Evolutionary conservation across 306 rosid genomes (phyloP), one percentile per base, ranked within the genome.

Genomic region (Rosa persica): DNA sequence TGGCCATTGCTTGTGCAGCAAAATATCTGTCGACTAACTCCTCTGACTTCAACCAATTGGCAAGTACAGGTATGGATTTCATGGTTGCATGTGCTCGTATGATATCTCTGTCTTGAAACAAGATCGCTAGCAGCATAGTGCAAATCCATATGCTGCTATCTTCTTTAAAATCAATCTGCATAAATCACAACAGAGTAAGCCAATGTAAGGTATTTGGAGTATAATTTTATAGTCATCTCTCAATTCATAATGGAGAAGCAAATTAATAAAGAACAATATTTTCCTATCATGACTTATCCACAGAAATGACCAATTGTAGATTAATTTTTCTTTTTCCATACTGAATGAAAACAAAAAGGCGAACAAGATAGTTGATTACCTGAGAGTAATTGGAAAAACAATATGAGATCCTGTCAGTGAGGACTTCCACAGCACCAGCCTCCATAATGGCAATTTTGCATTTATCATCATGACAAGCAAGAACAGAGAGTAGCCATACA

Each of bases 21-120:
- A 96, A 96, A 83, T 96, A 96, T 87, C 87, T 93, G 86, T 93
- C 90, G 48, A 89, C 86, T 3, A 85, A 81, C 79, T 89, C 96
- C 79, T 96, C 99, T 61, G 98, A 93, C 84, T 89, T 96, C 88
- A 93, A 78, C 88, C 92, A 78, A 87, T 81, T 93, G 67, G 96
- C 89, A 68, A 96, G 92, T 79, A 85, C 97, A 27, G 98, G 93
- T 58, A 91, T 88, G 79, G 97, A 85, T 83, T 93, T 96, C 82
- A 83, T 90, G 75, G 97, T 88, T 81, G 96, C 87, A 83, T 96
- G 88, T 80, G 94, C 92, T 67, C 99, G 89, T 76, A 91, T 93
- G 88, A 96, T 90, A 80, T 96, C 99, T 90, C 99, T 89, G 73
- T 93, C 92, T 89, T 88, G 98, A 84, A 92, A 95, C 74, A 95